Evolutionary conservation across 345 rosid genomes (phyloP), one percentile per base, ranked within the genome.

Genomic region (Acer negundo): DNA sequence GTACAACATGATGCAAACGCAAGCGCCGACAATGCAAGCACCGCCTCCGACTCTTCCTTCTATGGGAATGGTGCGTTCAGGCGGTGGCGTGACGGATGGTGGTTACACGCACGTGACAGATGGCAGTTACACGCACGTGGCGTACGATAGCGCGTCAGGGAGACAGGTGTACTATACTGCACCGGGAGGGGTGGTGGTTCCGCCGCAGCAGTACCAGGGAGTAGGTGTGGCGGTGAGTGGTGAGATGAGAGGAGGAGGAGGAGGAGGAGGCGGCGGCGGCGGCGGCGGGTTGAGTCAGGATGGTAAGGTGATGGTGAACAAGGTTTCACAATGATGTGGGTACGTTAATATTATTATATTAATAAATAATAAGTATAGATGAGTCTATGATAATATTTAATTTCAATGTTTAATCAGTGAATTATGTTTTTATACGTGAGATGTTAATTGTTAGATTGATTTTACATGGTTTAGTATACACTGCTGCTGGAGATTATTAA

Each of bases 151-250:
- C 75, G 86, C 79, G 42, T 75, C 69, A 1, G 94, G 94, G 62
- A 85, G 94, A 77, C 98, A 89, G 78, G 90, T 93, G 17, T 92
- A 88, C 77, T 95, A 95, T 62, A 79, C 87, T 6, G 73, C 91
- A 24, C 81, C 62, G 11, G 92, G 92, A 6, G 92, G 92, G 26
- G 72, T 77, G 49, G 22, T 77, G 79, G 78, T 76, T 42, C 46
- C 46, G 70, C 77, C 85, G 22, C 86, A 86, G 24, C 90, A 82
- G 76, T 90, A 86, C 64, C 95, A 88, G 68, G 96, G 91, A 9
- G 83, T 79, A 68, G 93, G 90, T 15, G 74, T 84, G 68, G 82
- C 88, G 1, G 89, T 79, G 58, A 84, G 77, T 31, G 90, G 86
- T 35, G 92, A 89, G 26, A 78, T 84, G 86, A 84, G 89, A 71